Evolutionary conservation across 768 basidiomycete genomes (phyloP), one percentile per base, ranked within the genome.

Genomic region (Pisolithus marmoratus): DNA sequence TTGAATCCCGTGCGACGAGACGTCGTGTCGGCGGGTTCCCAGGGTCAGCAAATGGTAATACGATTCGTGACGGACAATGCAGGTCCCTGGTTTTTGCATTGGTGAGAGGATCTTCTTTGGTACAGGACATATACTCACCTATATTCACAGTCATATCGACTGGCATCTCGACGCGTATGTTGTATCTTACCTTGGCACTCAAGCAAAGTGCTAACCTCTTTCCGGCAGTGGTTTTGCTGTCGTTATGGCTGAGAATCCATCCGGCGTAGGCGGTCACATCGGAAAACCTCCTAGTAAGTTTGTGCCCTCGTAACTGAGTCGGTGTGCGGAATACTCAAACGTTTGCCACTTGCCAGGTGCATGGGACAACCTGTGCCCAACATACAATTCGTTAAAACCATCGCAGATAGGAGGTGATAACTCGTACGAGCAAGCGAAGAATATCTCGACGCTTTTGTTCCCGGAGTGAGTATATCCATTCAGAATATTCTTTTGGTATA

Each of bases 21-120:
- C 26, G 60, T 63, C 1, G 52, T 47, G 14, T 61, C 61, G 8
- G 41, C 58, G 27, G 63, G 65, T 8, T 59, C 51, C 43, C 52
- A 48, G 19, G 63, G 78, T 58, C 57, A 77, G 67, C 62, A 74
- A 60, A 73, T 78, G 41, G 72, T 75, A 8, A 66, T 86, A 34
- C 75, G 83, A 40, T 85, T 79, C 63, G 65, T 70, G 19, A 83
- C 83, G 2, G 80, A 86, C 56, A 86, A 87, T 61, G 69, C 82
- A 1, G 84, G 85, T 6, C 74, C 79, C 9, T 83, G 81, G 77
- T 68, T 76, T 55, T 54, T 76, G 38, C 75, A 77, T 51, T 76
- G 66, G 65, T 66, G 50, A 41, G 29, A 29, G 12, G 48, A 17
- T 46, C 12, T n/a, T 41, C 5, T 37, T 22, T 8, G 36, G 15